Evolutionary conservation across 1,139 yeast species (phyloP).

Genomic region (Kodamaea plutei): DNA sequence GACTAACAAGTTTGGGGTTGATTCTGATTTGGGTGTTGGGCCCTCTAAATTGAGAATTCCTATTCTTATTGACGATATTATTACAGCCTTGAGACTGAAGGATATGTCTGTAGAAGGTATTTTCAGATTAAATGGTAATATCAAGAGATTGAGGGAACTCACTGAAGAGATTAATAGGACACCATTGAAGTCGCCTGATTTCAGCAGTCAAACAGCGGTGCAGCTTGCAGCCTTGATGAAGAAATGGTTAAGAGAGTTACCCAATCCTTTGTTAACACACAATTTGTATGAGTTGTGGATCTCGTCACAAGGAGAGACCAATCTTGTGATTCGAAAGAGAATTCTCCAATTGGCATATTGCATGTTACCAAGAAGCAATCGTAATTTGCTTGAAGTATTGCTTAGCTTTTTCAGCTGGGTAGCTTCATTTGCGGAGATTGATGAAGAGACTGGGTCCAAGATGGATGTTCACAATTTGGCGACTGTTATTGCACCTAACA

Average conservation of each 20-base stretch:
- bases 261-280: slow-evolving; percentile 83
- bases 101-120: slow-evolving; percentile 97
- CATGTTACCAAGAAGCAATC: slow-evolving; percentile 73
- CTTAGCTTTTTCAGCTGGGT: slow-evolving; percentile 91
- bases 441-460: slow-evolving; percentile 84
- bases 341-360: slow-evolving; percentile 71
- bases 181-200: slow-evolving; percentile 71
- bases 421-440: slow-evolving; percentile 88
- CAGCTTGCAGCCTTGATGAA: slow-evolving; percentile 93
- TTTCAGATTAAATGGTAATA: slow-evolving; percentile 94
- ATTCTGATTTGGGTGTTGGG: slow-evolving; percentile 84
- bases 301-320: slow-evolving; percentile 58
- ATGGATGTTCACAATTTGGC: slow-evolving; percentile 97
- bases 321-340: slow-evolving; percentile 47
- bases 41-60: slow-evolving; percentile 81
- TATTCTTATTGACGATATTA: slow-evolving; percentile 77
- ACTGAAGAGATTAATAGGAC: slow-evolving; percentile 70
- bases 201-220: slow-evolving; percentile 77
- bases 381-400: slow-evolving; percentile 84
- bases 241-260: slow-evolving; percentile 87
- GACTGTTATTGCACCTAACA: slow-evolving; percentile 92
- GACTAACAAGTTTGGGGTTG: slow-evolving; percentile 76
- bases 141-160: slow-evolving; percentile 71
- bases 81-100: slow-evolving; percentile 79
- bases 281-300: slow-evolving; percentile 79